Evolutionary conservation across 768 basidiomycete species (phyloP).

Genomic region (Phylloporus scabripes): DNA sequence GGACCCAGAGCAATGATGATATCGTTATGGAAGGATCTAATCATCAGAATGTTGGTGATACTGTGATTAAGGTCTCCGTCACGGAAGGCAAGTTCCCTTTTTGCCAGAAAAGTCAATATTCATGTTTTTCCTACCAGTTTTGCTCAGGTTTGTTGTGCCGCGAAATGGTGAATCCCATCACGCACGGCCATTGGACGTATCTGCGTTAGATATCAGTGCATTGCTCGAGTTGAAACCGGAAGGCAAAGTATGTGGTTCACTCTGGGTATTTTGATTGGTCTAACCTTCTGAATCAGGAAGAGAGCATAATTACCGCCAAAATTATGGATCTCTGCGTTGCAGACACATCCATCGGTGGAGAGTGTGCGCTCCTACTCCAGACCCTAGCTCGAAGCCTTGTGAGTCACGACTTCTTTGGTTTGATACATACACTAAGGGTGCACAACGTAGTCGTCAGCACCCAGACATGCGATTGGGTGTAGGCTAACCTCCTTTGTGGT

Average conservation of each 20-base stretch:
- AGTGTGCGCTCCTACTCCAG: constrained; percentile 42
- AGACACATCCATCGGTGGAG: constrained; percentile 39
- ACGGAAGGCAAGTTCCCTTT: constrained; percentile 35
- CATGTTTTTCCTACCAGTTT: constrained; percentile 20
- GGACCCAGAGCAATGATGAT: constrained; percentile 40
- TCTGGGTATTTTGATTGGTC: not conserved
- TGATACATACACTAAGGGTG: constrained; percentile 2
- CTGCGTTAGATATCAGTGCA: constrained; percentile 56
- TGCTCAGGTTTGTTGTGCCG: constrained; percentile 47
- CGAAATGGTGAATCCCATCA: constrained; percentile 30
- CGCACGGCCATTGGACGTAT: constrained; percentile 49
- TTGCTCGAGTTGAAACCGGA: constrained; percentile 64
- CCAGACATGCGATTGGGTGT: constrained; percentile 53
- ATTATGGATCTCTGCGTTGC: constrained; percentile 56
- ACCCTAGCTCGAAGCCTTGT: constrained; percentile 59
- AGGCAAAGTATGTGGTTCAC: constrained; percentile 49
- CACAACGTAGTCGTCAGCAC: constrained; percentile 35
- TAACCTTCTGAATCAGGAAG: constrained; percentile 43
- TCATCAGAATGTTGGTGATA: constrained; percentile 33
- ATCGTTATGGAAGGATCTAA: constrained; percentile 29
- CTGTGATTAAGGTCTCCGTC: constrained; percentile 45
- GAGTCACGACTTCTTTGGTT: constrained; percentile 18
- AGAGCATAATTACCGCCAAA: constrained; percentile 59
- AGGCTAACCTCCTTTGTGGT: constrained; percentile 61
- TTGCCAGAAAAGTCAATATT: not conserved